Base-by-base conservation (phyloP, 805 yeast genomes). In the Helenozyma rhizophorensis region DNA sequence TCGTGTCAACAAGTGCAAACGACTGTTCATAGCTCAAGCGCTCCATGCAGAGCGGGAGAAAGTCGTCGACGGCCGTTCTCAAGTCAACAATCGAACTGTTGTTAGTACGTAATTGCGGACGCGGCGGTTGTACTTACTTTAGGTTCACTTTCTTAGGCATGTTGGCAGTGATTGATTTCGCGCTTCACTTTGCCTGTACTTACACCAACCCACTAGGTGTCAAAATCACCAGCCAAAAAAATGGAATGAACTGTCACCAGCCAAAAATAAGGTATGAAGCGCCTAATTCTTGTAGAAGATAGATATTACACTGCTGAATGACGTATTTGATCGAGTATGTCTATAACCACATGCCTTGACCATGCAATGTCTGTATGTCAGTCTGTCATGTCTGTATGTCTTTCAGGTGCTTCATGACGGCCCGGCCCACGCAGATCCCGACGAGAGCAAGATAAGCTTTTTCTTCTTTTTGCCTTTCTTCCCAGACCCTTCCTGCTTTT, bases 61-160 rank as follows among this genome's bases (percentile, higher is more conserved):
- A 62, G 10, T 75, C 80, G 47, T 76, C 81, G 11, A 68, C 56
- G 23, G 72, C 69, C 13, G 60, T 62, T 40, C 73, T 68, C 44
- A 76, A 58, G 3, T 73, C 76, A 10, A 53, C 47, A 4, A 65
- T 65, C 1, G 80, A 74, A 48, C 74, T 63, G 32, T 10, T 6
- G 35, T 37, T 37, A 37, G 45, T 34, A 32, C 21, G 25, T 21
- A 19, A 19, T 15, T 10, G 19, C n/a, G 16, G 14, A 15, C 15
- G 14, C 14, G 14, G 14, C 10, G 13, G 15, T 17, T n/a, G 7
- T 16, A 52, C 58, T 24, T 51, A 53, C 58, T 51, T 50, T 27
- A 53, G 42, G 34, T 53, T 53, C 24, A 45, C 42, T 37, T 46
- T 48, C 35, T 52, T 52, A 15, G 41, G 35, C 33, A 46, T 42